phyloP scores from a whole-genome alignment of 1,284 basidiomycete genomes.

The Boletus austroedulis region DNA sequence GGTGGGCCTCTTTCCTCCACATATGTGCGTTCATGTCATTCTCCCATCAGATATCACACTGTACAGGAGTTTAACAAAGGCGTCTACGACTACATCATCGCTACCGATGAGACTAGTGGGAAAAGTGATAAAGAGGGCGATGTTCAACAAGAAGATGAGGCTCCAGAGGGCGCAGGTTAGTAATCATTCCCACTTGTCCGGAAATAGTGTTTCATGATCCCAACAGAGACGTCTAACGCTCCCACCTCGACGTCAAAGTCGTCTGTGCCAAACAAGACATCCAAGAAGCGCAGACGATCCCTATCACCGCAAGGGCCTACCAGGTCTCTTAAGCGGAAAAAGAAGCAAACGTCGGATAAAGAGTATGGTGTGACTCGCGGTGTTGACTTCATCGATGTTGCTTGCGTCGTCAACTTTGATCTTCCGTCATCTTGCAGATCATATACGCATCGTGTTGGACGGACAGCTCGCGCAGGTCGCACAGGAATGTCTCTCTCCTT shows the following conservation, averaged over 20 bases:
- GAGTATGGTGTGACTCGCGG: conserved; percentile 97
- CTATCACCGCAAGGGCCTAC: conserved; percentile 31
- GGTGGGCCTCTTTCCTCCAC: conserved; percentile 40
- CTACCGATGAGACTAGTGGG: conserved; percentile 84
- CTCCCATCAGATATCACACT: conserved; percentile 75
- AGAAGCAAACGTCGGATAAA: conserved; percentile 48
- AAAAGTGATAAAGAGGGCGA: conserved; percentile 53
- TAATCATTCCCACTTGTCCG: neutral
- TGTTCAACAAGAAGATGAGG: conserved; percentile 38
- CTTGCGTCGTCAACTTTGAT: conserved; percentile 99
- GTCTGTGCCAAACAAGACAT: conserved; percentile 11
- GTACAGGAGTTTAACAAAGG: conserved; percentile 99
- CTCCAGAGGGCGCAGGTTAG: conserved; percentile 15
- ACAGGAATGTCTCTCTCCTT: conserved; percentile 93
- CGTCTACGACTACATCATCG: conserved; percentile 98
- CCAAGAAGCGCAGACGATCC: conserved; percentile 37
- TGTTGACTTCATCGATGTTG: conserved; percentile 95
- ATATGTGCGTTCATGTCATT: conserved; percentile 4
- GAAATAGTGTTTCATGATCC: neutral
- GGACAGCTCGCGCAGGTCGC: conserved; percentile 93
- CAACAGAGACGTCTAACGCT: conserved; percentile 8
- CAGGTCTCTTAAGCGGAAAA: conserved; percentile 42
- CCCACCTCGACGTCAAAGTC: neutral
- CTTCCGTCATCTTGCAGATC: conserved; percentile 85
- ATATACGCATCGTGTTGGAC: conserved; percentile 95